Conservation (phyloP, 371 early-diverging fungal species). For the Rhizopus microsporus region DNA sequence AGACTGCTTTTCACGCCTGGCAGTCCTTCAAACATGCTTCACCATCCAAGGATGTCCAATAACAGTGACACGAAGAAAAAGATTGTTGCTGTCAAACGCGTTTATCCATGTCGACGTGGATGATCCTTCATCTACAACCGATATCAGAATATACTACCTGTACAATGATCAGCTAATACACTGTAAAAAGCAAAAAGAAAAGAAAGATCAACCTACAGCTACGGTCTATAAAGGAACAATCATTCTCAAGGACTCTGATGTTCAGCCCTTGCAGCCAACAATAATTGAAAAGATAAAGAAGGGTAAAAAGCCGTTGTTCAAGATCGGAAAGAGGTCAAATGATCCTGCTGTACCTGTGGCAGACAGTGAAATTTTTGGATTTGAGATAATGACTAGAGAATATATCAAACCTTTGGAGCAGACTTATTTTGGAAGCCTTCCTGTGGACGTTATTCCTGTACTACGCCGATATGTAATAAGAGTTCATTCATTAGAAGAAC, state of each 20-base stretch:
- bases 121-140: slow-evolving; percentile 20
- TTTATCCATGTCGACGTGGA: slow-evolving; percentile 29
- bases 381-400: slow-evolving; percentile 24
- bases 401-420: slow-evolving; percentile 20
- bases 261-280: slow-evolving; percentile 10
- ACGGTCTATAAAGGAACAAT: slow-evolving; percentile 18
- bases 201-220: slow-evolving; percentile 7
- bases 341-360: slow-evolving; percentile 3
- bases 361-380: slow-evolving; percentile 18
- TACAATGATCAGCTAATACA: slow-evolving; percentile 29
- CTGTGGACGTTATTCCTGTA: slow-evolving; percentile 7
- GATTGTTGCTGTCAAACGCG: slow-evolving; percentile 22
- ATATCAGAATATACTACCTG: slow-evolving; percentile 28
- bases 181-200: slow-evolving; percentile 22
- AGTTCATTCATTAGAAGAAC: slow-evolving; percentile 13
- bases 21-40: slow-evolving; percentile 19
- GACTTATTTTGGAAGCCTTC: slow-evolving; percentile 11
- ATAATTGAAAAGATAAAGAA: slow-evolving; percentile 23
- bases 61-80: slow-evolving; percentile 19
- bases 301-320: slow-evolving; percentile 9
- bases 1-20: slow-evolving; percentile 13
- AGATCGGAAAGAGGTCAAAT: slow-evolving; percentile 6
- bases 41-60: slow-evolving; percentile 25
- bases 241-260: slow-evolving; percentile 9
- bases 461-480: slow-evolving; percentile 22